These are phyloP conservation scores for Coniochaeta hoffmannii DNA, from an alignment of 2,329 filamentous ascomycete genomes.

Conservation along the genomic window DNA sequence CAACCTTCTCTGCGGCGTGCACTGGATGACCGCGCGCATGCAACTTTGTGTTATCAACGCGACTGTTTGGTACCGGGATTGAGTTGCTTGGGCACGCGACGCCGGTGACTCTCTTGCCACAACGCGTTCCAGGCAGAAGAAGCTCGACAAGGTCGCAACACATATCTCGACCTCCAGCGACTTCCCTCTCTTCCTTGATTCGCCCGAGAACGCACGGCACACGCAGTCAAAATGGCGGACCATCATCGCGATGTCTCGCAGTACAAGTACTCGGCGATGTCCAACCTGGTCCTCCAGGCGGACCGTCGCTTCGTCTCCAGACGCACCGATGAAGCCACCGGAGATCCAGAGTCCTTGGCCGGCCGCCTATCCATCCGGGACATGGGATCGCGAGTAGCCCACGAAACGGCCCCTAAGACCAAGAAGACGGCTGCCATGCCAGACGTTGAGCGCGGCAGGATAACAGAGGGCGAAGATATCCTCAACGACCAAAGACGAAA, in stretches of 20 bases:
- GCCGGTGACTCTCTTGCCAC: background rate
- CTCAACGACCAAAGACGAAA: constrained; percentile 79
- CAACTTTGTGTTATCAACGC: background rate
- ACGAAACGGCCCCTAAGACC: constrained; percentile 71
- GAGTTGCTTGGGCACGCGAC: background rate
- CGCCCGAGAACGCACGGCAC: background rate
- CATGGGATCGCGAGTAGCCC: constrained; percentile 81
- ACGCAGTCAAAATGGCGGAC: constrained; percentile 58
- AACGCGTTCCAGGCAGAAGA: constrained; percentile 1
- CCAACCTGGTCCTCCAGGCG: constrained; percentile 99
- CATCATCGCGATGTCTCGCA: constrained; percentile 79
- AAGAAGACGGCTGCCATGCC: constrained; percentile 66
- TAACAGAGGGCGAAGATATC: constrained; percentile 77
- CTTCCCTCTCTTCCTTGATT: background rate
- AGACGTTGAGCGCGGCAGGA: constrained; percentile 65
- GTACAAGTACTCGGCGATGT: constrained; percentile 99
- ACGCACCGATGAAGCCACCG: constrained; percentile 88
- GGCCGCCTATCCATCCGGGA: constrained; percentile 89
- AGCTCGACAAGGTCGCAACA: background rate
- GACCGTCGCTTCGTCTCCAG: constrained; percentile 93
- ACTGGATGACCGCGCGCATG: background rate
- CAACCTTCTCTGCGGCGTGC: background rate
- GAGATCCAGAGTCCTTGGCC: constrained; percentile 94
- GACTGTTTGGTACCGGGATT: background rate
- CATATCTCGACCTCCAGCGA: background rate